Percentiles rank a stretch among this genome's conserved stretches.
Conservation (phyloP, 1,284 basidiomycete genomes). For the Cryptococcus sp. region DNA sequence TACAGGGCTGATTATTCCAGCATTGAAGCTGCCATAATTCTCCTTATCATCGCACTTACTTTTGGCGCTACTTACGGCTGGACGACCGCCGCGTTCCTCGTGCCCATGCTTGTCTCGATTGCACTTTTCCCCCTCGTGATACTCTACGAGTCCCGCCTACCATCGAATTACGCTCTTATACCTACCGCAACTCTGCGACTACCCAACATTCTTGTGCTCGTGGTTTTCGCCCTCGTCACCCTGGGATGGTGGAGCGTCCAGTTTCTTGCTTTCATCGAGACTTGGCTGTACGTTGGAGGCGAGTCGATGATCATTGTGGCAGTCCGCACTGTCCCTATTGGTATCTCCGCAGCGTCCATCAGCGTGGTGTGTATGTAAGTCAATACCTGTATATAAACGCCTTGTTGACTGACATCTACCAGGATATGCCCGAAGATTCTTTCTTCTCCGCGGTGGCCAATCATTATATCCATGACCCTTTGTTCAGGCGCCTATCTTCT, state of each 20-base stretch:
- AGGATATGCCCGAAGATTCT: neutral
- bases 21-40: slow-evolving; percentile 36
- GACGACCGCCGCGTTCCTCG: slow-evolving; percentile 40
- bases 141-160: slow-evolving; percentile 31
- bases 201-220: slow-evolving; percentile 30
- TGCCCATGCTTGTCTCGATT: slow-evolving; percentile 40
- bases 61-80: slow-evolving; percentile 40
- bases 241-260: slow-evolving; percentile 7
- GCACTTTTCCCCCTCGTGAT: slow-evolving; percentile 35
- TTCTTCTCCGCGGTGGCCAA: slow-evolving; percentile 4
- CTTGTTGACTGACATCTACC: neutral
- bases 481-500: slow-evolving; percentile 4
- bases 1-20: no score
- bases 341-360: slow-evolving; percentile 14
- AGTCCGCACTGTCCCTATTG: slow-evolving; percentile 22
- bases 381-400: slow-evolving; percentile 4
- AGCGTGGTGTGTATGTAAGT: slow-evolving; percentile 20
- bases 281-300: slow-evolving; percentile 11
- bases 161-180: slow-evolving; percentile 27
- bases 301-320: slow-evolving; percentile 22
- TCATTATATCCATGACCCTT: slow-evolving; percentile 1
- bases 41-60: slow-evolving; percentile 43
- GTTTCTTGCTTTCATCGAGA: slow-evolving; percentile 19
- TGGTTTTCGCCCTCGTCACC: slow-evolving; percentile 12
- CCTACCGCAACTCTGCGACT: slow-evolving; percentile 31